Conservation (phyloP, 2,329 filamentous ascomycete species). For the Aureobasidium mangrovei region DNA sequence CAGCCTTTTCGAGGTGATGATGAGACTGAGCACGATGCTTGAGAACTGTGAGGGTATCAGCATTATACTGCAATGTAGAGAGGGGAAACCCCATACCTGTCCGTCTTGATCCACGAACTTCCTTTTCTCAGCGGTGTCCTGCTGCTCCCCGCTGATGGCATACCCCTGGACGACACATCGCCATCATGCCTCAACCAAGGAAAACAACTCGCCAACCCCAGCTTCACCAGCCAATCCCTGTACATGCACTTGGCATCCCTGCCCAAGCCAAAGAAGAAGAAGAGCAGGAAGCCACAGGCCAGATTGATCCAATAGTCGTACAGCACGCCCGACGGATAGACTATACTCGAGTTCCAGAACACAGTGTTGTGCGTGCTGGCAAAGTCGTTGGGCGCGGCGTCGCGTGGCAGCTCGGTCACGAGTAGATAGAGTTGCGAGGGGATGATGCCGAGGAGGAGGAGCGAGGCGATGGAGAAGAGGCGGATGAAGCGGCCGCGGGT, state of each 20-base stretch:
- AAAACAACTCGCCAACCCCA: background rate
- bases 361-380: slow-evolving; percentile 39
- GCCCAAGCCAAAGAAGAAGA: slow-evolving; percentile 37
- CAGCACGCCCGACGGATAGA: slow-evolving; percentile 36
- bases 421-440: slow-evolving; percentile 47
- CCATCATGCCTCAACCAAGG: background rate
- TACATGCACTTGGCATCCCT: slow-evolving; percentile 50
- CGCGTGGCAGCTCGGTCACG: slow-evolving; percentile 31
- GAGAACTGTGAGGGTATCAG: background rate
- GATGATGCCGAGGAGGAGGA: slow-evolving; percentile 42
- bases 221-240: slow-evolving; percentile 11
- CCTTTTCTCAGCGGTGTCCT: background rate
- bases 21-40: background rate
- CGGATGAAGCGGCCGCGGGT: slow-evolving; percentile 54
- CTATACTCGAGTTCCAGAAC: slow-evolving; percentile 41
- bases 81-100: background rate
- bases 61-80: background rate
- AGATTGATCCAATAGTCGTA: slow-evolving; percentile 53
- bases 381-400: slow-evolving; percentile 39
- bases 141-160: background rate
- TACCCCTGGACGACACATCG: background rate
- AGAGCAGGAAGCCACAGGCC: slow-evolving; percentile 45
- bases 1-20: background rate
- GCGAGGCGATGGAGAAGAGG: slow-evolving; percentile 48
- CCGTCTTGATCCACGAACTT: background rate